Percentiles rank a stretch among this genome's conserved stretches.
These are phyloP conservation scores for Vigna hirtella DNA, from an alignment of 306 rosid species.

Conservation along the genomic window DNA sequence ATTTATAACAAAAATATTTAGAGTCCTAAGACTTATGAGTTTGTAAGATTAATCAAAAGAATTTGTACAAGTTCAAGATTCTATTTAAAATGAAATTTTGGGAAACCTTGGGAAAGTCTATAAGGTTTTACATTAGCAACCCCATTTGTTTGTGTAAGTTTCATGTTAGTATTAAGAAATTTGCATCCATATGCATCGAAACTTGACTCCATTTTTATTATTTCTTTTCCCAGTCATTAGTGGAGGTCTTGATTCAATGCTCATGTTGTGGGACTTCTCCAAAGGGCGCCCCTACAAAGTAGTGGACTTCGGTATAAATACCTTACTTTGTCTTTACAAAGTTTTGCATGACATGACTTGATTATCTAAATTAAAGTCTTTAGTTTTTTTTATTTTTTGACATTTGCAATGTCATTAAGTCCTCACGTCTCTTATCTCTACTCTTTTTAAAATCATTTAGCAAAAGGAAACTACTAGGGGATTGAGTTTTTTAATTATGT, in stretches of 20 bases:
- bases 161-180: constrained; percentile 36
- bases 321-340: constrained; percentile 17
- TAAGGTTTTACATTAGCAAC: constrained; percentile 4
- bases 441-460: constrained; percentile 19
- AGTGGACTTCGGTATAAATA: constrained; percentile 68
- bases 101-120: not conserved
- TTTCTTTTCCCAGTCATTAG: constrained; percentile 68
- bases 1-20: not conserved
- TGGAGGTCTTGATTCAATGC: constrained; percentile 93
- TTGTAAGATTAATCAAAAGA: constrained; percentile 16
- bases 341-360: constrained; percentile 23
- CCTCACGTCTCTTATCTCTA: constrained; percentile 3
- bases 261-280: constrained; percentile 92
- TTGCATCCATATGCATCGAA: constrained; percentile 24
- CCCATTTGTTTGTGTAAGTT: constrained; percentile 5
- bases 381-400: constrained; percentile 7
- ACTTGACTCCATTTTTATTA: constrained; percentile 25
- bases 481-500: constrained; percentile 17
- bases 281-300: constrained; percentile 77
- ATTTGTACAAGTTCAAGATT: constrained; percentile 5
- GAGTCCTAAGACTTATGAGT: not conserved
- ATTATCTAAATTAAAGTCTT: constrained; percentile 24
- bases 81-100: constrained; percentile 21
- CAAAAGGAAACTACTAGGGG: constrained; percentile 4
- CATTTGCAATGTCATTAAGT: constrained; percentile 10